Percentiles rank a stretch among this genome's conserved stretches.
These are phyloP conservation scores for Neurospora intermedia DNA, from an alignment of 495 filamentous ascomycete genomes.

Conservation along the genomic window DNA sequence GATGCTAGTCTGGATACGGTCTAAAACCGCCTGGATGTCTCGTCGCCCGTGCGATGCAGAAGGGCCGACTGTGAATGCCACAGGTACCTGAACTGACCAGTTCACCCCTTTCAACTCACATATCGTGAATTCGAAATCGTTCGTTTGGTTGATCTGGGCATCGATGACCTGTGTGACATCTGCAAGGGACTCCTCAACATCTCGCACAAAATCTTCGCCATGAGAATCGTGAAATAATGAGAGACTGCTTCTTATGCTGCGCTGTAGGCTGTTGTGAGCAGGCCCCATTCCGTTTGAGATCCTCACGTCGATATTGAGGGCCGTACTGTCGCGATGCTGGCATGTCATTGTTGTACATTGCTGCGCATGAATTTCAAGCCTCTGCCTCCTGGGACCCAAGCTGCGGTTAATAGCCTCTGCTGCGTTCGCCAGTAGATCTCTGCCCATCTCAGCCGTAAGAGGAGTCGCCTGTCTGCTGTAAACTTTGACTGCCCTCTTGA, in stretches of 20 bases:
- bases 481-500: conserved; percentile 22
- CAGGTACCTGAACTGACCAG: conserved; percentile 30
- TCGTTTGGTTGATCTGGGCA: conserved; percentile 19
- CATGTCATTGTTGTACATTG: conserved; percentile 17
- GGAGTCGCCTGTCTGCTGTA: conserved; percentile 31
- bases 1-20: conserved; percentile 35
- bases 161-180: conserved; percentile 23
- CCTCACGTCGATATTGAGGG: conserved; percentile 27
- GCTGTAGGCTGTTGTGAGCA: conserved; percentile 20
- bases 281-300: conserved; percentile 35
- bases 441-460: conserved; percentile 27
- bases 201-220: conserved; percentile 24
- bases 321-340: conserved; percentile 23
- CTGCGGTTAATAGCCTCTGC: conserved; percentile 25
- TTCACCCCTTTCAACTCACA: conserved; percentile 29
- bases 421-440: conserved; percentile 28
- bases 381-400: conserved; percentile 25
- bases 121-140: conserved; percentile 34
- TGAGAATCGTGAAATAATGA: conserved; percentile 27
- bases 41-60: conserved; percentile 24
- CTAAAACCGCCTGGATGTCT: conserved; percentile 30
- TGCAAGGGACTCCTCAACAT: conserved; percentile 18
- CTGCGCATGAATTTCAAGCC: conserved; percentile 19
- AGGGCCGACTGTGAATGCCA: conserved; percentile 23
- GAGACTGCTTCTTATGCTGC: conserved; percentile 27